Base-by-base conservation (phyloP, 352 stramenopile genomes). In the Pythium volutum region DNA sequence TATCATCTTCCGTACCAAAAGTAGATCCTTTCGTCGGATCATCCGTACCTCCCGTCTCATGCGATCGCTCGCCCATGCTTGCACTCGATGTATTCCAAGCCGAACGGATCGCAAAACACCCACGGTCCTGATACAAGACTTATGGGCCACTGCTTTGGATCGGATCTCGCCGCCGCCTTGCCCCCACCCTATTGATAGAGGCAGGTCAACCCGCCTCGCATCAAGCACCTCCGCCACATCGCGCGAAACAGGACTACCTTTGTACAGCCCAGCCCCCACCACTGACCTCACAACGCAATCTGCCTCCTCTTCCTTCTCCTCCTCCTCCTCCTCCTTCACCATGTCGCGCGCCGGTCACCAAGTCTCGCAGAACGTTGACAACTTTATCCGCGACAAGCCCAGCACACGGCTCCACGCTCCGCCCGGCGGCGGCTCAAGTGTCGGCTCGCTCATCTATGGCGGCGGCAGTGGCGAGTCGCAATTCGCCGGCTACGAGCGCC, bases 321-420 rank as follows among this genome's bases (percentile, higher is more conserved):
- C 25, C 26, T 9, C 11, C 50, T 31, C 33, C 47, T 23, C 23
- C 22, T 27, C 39, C 25, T 22, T 34, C 33, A 20, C 15, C 57
- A 89, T 89, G 77, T 78, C 78, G 36, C 78, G 80, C 69, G 63
- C 55, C 59, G 70, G 71, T 36, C 78, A 79, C 64, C 77, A 88
- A 70, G 70, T 76, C 47, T 89, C 78, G 22, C 82, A 91, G 62
- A 94, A 91, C 64, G 67, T 87, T 29, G 80, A 93, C 74, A 91
- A 93, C 66, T 89, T 91, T 36, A 60, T 90, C 29, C 62, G 73
- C 18, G 78, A 88, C n/a, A 87, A 87, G 74, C 72, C 83, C 52
- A 90, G 83, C 70, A 93, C 83, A 42, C 81, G 83, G 15, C 71
- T 87, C 34, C 84, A 94, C 57, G 67, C 75, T 2, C 79, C 84